Evolutionary conservation across 768 basidiomycete genomes (phyloP).

Genomic region (Suillus subalutaceus): DNA sequence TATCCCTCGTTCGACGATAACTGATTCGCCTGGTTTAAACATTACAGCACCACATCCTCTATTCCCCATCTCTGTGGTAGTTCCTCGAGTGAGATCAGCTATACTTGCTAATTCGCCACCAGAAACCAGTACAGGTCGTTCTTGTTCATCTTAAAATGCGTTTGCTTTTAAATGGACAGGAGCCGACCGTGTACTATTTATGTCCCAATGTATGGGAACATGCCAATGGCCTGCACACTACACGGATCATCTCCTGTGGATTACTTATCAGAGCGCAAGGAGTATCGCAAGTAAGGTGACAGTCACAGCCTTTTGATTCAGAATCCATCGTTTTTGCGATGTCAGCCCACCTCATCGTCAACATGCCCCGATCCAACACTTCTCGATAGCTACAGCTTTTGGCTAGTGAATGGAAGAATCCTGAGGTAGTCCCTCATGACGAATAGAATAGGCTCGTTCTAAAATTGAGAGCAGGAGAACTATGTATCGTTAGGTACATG

Average conservation of each 20-base stretch:
- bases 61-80: not conserved
- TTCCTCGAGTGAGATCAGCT: not conserved
- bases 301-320: not conserved
- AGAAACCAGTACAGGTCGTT: too few species aligned
- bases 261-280: too few species aligned
- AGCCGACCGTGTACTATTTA: not conserved
- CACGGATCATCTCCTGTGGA: too few species aligned
- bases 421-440: not conserved
- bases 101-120: not conserved
- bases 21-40: not conserved
- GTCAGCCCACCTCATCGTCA: not conserved
- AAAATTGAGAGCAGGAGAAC: too few species aligned
- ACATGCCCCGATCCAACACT: not conserved
- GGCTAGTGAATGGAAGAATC: not conserved
- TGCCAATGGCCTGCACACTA: too few species aligned
- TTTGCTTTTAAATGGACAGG: not conserved
- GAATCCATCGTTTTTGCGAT: not conserved
- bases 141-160: too few species aligned
- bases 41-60: not conserved
- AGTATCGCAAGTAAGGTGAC: too few species aligned
- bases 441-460: too few species aligned
- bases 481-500: too few species aligned
- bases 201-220: not conserved
- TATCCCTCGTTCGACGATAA: too few species aligned
- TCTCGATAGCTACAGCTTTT: not conserved